Base-by-base conservation (phyloP, 345 rosid species). In the Boechera retrofracta region DNA sequence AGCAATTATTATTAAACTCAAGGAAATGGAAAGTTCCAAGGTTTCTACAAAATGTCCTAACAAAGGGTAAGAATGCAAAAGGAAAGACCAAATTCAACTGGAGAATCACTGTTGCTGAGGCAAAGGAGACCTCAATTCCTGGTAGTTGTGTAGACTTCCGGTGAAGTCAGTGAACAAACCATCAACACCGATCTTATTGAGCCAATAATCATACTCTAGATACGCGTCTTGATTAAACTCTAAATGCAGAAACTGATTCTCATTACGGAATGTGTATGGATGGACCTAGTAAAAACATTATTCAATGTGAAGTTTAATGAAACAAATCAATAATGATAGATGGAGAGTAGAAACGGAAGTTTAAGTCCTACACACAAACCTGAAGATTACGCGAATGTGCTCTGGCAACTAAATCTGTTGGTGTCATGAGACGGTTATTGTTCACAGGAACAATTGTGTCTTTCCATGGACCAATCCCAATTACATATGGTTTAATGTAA, bases 381-480 rank as follows among this genome's bases (percentile, higher is more conserved):
- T 92, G 94, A 1, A 95, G 87, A 64, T 87, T 54, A 69, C 42
- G 89, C 5, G 96, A 80, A 64, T 92, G 99, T 21, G 99, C 98
- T 77, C 77, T 84, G 58, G 97, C 90, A 44, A 95, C 88, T 69
- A 95, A 91, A 87, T 95, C 98, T 4, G 99, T 89, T 3, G 94
- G 96, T 7, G 84, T 77, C 64, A 64, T 84, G 79, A 87, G 68
- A 80, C 88, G 85, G 71, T 91, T 86, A 57, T 85, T 71, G 47
- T 6, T 61, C 3, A 81, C 94, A 58, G 97, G 98, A 75, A 92
- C 96, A 42, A 94, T 62, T 2, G 99, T 92, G 73, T 95, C 98
- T 77, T 95, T 95, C 98, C 99, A 95, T 16, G 98, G 99, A 71
- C 99, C 99, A 45, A 95, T 92, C n/a, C 99, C 99, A 38, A 92